Evolutionary conservation across 352 stramenopile genomes (phyloP).

Genomic region (Peronospora destructor): DNA sequence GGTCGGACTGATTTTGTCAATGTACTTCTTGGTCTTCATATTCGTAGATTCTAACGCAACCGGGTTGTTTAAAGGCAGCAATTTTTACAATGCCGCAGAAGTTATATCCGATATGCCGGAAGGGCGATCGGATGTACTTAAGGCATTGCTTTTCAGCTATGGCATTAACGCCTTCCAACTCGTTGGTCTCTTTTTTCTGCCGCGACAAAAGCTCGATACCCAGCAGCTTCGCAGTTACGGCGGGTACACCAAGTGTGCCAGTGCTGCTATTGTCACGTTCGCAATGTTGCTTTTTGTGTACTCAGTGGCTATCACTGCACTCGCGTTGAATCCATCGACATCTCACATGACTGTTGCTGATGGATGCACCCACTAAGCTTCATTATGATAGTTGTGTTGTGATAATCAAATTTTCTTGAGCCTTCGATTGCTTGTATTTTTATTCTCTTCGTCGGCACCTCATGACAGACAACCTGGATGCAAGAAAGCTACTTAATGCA

Average conservation of each 20-base stretch:
- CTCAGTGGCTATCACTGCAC: conserved; percentile 33
- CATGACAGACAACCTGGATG: too few relatives aligned
- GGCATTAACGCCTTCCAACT: conserved; percentile 36
- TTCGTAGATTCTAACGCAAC: conserved; percentile 35
- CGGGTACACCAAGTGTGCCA: conserved; percentile 51
- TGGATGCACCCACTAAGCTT: conserved; percentile 29
- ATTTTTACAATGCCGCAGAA: conserved; percentile 30
- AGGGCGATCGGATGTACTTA: conserved; percentile 23
- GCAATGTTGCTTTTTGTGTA: conserved; percentile 38
- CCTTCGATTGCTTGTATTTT: neutral
- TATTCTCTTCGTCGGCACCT: neutral
- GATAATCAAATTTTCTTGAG: neutral
- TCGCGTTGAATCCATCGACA: conserved; percentile 38
- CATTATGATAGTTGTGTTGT: neutral
- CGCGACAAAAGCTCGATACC: conserved; percentile 50
- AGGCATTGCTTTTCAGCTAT: conserved; percentile 35
- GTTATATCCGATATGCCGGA: conserved; percentile 17
- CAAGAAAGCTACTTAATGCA: too few relatives aligned
- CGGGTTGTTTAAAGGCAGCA: conserved; percentile 28
- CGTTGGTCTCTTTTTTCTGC: conserved; percentile 34
- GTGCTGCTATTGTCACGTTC: conserved; percentile 33
- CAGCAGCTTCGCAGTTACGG: conserved; percentile 59
- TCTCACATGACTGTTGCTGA: conserved; percentile 29
- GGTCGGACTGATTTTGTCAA: conserved; percentile 36
- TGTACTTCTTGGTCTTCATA: conserved; percentile 34